Base-by-base conservation (phyloP, 768 basidiomycete species). In the Piloderma croceum region DNA sequence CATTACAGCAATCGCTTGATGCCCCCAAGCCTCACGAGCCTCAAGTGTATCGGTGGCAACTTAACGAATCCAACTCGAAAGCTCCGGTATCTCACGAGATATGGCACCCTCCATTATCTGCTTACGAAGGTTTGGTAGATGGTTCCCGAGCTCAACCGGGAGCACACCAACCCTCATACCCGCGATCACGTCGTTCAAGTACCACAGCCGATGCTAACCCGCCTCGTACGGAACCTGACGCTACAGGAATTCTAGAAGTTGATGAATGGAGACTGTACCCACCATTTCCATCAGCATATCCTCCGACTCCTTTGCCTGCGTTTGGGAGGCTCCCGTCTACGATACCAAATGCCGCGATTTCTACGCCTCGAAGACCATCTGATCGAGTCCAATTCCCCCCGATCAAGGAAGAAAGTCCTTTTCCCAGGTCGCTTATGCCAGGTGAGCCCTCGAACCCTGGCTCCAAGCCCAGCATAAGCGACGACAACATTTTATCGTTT, bases 231-330 rank as follows among this genome's bases (percentile, higher is more conserved):
- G n/a, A n/a, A n/a, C n/a, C n/a, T n/a, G n/a, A n/a, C n/a, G n/a
- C n/a, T n/a, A n/a, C n/a, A n/a, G n/a, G n/a, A n/a, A n/a, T n/a
- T n/a, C n/a, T n/a, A n/a, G n/a, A n/a, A n/a, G 58, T 52, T n/a
- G 76, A 82, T 29, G 83, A 87, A 47, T 87, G 83, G 83, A 63
- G 81, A 42, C 65, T 74, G 54, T 88, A 86, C 49, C 83, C 83
- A 10, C 67, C 79, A 13, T 81, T 86, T 38, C 85, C 85, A 22
- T 77, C 85, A 4, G 85, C 85, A 24, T 88, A 88, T 51, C 84
- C 83, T 7, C 69, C 81, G 1, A 85, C 81, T 11, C 83, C 83
- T 9, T 49, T 77, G n/a, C 63, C 63, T 17, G 58, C 60, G 13
- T 58, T 67, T 3, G 50, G 65, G 19, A 57, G 53, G 15, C 62